Conservation (phyloP, 257 asterid species). For the Cruciata laevipes region DNA sequence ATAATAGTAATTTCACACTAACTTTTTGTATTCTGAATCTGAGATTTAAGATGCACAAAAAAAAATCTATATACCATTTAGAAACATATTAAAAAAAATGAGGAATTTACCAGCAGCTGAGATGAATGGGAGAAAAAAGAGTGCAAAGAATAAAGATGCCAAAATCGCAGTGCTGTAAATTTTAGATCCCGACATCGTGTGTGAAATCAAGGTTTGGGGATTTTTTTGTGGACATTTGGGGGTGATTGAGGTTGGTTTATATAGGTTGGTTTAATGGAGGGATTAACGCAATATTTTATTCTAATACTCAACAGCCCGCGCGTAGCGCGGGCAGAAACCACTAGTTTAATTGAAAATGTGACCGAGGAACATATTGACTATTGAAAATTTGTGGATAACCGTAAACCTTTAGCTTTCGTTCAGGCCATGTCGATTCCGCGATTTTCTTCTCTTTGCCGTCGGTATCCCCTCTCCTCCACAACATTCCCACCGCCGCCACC, state of each 20-base stretch:
- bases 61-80: too few species aligned
- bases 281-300: too few species aligned
- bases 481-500: slow-evolving; percentile 21
- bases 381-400: neutral
- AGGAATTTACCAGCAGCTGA: neutral
- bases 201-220: neutral
- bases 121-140: neutral
- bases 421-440: slow-evolving; percentile 9
- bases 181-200: neutral
- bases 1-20: too few species aligned
- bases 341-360: neutral
- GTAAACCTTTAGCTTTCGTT: neutral
- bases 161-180: neutral
- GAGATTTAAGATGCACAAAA: too few species aligned
- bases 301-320: too few species aligned
- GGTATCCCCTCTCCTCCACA: slow-evolving; percentile 20
- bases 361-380: neutral
- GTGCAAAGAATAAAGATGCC: neutral
- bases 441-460: slow-evolving; percentile 36
- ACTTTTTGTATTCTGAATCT: too few species aligned
- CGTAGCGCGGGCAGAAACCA: too few species aligned
- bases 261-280: too few species aligned
- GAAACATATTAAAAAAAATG: too few species aligned
- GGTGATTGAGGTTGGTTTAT: neutral
- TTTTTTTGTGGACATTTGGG: neutral